These are phyloP conservation scores for Saccharata proteae DNA, from an alignment of 2,329 filamentous ascomycete genomes.

Conservation along the genomic window DNA sequence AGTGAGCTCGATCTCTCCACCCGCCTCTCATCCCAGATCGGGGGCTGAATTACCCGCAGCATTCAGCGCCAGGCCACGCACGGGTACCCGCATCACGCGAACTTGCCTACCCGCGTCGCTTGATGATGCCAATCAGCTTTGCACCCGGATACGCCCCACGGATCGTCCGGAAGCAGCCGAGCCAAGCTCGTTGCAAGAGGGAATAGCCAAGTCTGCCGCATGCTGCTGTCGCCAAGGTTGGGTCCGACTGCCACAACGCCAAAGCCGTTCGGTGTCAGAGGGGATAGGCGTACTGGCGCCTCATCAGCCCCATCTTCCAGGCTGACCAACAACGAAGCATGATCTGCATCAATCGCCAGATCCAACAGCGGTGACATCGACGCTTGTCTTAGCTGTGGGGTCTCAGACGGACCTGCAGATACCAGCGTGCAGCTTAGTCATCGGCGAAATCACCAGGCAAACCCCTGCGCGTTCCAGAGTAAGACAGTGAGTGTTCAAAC, in stretches of 20 bases:
- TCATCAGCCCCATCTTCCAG: constrained; percentile 7
- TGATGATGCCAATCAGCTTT: constrained; percentile 8
- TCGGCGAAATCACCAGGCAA: constrained; percentile 6
- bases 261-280: constrained; percentile 1
- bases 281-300: constrained; percentile 7
- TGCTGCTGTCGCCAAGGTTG: constrained; percentile 4
- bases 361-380: constrained; percentile 7
- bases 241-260: constrained; percentile 2
- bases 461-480: constrained; percentile 9
- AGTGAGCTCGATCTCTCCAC: too few relatives aligned
- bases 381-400: constrained; percentile 8
- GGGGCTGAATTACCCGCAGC: too few relatives aligned
- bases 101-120: constrained; percentile 4
- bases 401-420: constrained; percentile 7
- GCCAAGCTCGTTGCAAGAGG: constrained; percentile 6
- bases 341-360: constrained; percentile 7
- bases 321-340: constrained; percentile 6
- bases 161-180: constrained; percentile 9
- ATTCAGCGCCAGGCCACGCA: too few relatives aligned
- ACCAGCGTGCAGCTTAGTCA: constrained; percentile 8
- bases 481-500: constrained; percentile 10
- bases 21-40: too few relatives aligned
- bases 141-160: constrained; percentile 8
- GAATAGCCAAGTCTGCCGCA: constrained; percentile 7
- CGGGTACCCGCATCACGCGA: constrained; percentile 6